These are phyloP conservation scores for Penicillium sp. DNA, from an alignment of 2,329 filamentous ascomycete species.

Conservation along the genomic window DNA sequence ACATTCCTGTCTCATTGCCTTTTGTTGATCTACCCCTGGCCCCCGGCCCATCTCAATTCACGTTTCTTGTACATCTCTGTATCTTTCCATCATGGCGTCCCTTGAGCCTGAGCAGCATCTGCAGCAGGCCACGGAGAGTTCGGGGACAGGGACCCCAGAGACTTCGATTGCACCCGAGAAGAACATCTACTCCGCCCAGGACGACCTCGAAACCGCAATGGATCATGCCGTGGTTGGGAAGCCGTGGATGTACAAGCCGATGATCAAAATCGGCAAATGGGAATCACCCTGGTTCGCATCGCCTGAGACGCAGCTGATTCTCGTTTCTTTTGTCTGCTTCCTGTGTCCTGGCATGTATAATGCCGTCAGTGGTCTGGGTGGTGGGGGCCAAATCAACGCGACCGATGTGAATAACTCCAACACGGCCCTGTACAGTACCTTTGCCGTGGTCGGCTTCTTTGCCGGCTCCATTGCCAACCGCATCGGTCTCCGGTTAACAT, in stretches of 20 bases:
- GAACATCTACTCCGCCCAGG: conserved; percentile 30
- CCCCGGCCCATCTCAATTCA: neutral
- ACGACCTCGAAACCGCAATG: conserved; percentile 24
- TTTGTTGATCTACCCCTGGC: neutral
- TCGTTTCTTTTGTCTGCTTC: conserved; percentile 69
- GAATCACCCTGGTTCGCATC: conserved; percentile 67
- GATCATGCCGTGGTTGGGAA: conserved; percentile 29
- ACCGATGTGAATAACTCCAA: conserved; percentile 63
- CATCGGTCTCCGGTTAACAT: conserved; percentile 42
- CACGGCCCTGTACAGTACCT: conserved; percentile 68
- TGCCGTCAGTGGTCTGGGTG: conserved; percentile 61
- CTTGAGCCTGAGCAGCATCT: conserved; percentile 14
- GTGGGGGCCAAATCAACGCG: conserved; percentile 56
- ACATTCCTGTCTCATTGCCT: neutral
- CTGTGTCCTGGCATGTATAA: conserved; percentile 71
- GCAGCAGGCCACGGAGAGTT: conserved; percentile 9
- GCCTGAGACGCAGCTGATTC: conserved; percentile 64
- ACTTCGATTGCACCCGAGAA: conserved; percentile 5
- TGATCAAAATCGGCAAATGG: conserved; percentile 50
- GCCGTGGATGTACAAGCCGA: conserved; percentile 63
- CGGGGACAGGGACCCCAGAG: neutral
- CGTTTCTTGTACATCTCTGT: neutral
- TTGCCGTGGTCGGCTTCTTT: conserved; percentile 62
- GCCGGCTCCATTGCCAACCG: conserved; percentile 50
- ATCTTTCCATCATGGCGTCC: conserved; percentile 9